A percentile compares a stretch with the other conserved stretches of the same genome.
These are phyloP conservation scores for Tylopilus sp. DNA, from an alignment of 1,284 basidiomycete species.

Conservation along the genomic window DNA sequence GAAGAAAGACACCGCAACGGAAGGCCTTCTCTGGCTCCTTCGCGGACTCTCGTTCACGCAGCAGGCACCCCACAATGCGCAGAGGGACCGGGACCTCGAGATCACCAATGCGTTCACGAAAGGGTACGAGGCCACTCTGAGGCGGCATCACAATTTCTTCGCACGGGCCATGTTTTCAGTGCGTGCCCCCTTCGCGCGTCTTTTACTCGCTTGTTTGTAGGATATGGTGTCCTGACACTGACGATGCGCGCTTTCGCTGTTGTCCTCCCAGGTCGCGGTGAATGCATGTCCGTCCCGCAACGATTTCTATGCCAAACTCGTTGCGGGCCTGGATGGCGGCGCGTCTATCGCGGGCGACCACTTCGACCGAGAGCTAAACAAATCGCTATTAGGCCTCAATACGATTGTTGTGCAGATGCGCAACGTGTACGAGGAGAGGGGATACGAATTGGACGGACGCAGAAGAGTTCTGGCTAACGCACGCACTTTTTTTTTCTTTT, in stretches of 20 bases:
- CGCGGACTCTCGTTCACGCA: constrained; percentile 92
- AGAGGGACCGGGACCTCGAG: constrained; percentile 68
- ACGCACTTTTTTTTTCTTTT: background rate
- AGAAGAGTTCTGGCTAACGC: background rate
- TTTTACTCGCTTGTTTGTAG: background rate
- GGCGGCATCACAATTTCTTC: constrained; percentile 85
- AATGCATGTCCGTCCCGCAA: constrained; percentile 93
- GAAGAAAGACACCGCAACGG: constrained; percentile 85
- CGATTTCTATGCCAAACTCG: constrained; percentile 88
- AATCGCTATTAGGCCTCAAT: constrained; percentile 67
- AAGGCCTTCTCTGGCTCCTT: constrained; percentile 90
- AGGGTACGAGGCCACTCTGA: constrained; percentile 81
- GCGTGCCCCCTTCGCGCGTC: constrained; percentile 33
- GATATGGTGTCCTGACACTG: constrained; percentile 2
- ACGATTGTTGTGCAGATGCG: constrained; percentile 69
- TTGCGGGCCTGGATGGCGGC: constrained; percentile 61
- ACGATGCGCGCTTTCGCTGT: background rate
- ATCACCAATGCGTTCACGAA: constrained; percentile 76
- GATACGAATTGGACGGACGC: constrained; percentile 5
- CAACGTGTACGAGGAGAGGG: constrained; percentile 60
- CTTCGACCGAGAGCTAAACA: constrained; percentile 67
- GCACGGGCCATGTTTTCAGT: constrained; percentile 84
- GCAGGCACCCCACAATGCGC: constrained; percentile 72
- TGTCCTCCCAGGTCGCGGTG: constrained; percentile 58
- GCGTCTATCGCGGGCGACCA: constrained; percentile 55